Base-by-base conservation (phyloP, 2,329 filamentous ascomycete species). In the Hymenoscyphus infarciens region DNA sequence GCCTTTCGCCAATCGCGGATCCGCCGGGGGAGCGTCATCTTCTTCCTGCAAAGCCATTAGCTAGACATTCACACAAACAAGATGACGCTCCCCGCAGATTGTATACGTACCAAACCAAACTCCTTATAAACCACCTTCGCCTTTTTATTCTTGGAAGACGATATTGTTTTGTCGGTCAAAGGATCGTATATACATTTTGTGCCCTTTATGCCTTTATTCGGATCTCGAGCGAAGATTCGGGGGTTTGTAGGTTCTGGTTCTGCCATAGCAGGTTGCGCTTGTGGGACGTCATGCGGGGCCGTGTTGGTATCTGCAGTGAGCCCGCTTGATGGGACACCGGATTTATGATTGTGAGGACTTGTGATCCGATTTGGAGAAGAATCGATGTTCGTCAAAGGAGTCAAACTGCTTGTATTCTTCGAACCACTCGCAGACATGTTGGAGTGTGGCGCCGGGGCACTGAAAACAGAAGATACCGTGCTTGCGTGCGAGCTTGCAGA, bases 1-100 rank as follows among this genome's bases (percentile, higher is more conserved):
- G 71, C 88, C 79, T 77, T 88, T 80, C 71, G 85, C 85, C 64
- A 96, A 81, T 72, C 95, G 90, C 67, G 95, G 95, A 77, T 99
- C 95, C 69, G 85, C 80, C 74, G 90, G 86, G 77, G 86, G 85
- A 80, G 85, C 84, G 79, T 92, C 88, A 86, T 93, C 88, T 83
- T 93, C 88, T 83, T 63, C 86, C 86, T 90, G 83, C 79, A 81
- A 80, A 79, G 75, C 74, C 69, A 83, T 87, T 87, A 87, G 84
- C 83, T 82, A 83, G 69, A 72, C 72, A 77, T 77, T 79, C 75
- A 76, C 75, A 72, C 67, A 68, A 76, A 77, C 74, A 77, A 81
- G 82, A 86, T 85, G 85, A 87, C 85, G 80, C 81, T 78, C 84
- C 83, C 83, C 80, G 62, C 66, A 68, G 70, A 73, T 71, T 71